phyloP scores from a whole-genome alignment of 2,329 filamentous ascomycete species.

The Pyrenophora teres region DNA sequence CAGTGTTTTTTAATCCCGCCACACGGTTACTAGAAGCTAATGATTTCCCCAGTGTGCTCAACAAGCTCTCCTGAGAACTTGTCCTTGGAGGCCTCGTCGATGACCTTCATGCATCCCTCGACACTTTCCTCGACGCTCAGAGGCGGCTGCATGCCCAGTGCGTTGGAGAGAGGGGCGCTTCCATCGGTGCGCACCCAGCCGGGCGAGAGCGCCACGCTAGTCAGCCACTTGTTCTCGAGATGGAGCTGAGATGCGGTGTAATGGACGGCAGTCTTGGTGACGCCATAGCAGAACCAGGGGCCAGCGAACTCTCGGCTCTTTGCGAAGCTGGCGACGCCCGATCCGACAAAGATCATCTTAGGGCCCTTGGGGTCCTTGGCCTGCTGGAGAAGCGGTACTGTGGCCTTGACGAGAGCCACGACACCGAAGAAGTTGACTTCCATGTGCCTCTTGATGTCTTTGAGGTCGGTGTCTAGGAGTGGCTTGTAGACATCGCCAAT shows the following conservation, averaged over 20 bases:
- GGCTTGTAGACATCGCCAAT: not conserved
- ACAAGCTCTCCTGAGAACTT: no score
- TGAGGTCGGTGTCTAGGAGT: not conserved
- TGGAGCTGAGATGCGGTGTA: not conserved
- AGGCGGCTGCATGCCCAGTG: not conserved
- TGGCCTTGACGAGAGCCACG: not conserved
- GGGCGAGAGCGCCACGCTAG: not conserved
- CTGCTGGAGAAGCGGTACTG: not conserved
- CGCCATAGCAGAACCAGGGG: not conserved
- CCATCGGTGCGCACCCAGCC: not conserved
- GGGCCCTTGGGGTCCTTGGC: not conserved
- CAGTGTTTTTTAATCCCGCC: no score
- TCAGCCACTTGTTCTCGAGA: not conserved
- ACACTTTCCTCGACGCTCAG: no score
- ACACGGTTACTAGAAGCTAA: no score
- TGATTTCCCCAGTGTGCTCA: no score
- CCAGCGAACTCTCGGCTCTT: not conserved
- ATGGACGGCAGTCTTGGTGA: not conserved
- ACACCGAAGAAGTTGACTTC: not conserved
- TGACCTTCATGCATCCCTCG: no score
- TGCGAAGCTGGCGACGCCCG: not conserved
- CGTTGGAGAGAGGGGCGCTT: not conserved
- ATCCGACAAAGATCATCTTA: not conserved
- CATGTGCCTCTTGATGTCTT: not conserved
- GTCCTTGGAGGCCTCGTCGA: no score